Base-by-base conservation (phyloP, 208 protist genomes). In the Leishmania aethiopica region DNA sequence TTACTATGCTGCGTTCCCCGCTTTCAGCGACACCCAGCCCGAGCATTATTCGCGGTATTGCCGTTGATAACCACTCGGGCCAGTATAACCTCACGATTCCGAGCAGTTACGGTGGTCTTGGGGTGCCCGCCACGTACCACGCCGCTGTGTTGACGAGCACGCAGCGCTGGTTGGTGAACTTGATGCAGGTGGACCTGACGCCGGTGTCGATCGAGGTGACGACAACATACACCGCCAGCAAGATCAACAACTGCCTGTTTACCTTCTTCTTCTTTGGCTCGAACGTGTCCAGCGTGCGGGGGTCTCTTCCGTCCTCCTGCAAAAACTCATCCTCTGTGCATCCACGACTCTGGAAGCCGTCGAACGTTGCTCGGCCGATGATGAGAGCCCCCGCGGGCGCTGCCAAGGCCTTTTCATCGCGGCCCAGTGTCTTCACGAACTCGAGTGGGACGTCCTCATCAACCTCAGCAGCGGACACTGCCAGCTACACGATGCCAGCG, bases 181-280 rank as follows among this genome's bases (percentile, higher is more conserved):
- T 78, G 25, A 69, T 70, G 32, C 4, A 73, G 51, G 74, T 81
- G 2, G 51, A 73, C 19, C 10, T 32, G 32, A 82, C 53, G 28
- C 35, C 77, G 10, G 32, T 88, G n/a, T 83, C 81, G 35, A 67
- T 79, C 10, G 78, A 81, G 67, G 51, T 84, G 37, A 83, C 69
- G 37, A 79, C 75, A 11, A 42, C 77, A 35, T 32, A 8, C 37
- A 15, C 53, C 42, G 47, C 28, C 28, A 72, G 32, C 10, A 60
- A 32, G 3, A 75, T 73, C 28, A 79, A 82, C 49, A 79, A 59
- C 32, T 89, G 85, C 66, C 51, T 78, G 25, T 86, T 89, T 45
- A 86, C 83, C 35, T 79, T 89, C 55, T 71, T 81, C 57, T 88
- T 83, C 67, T 81, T 77, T 28, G 81, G 85, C 32, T 13, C 28